Conservation (phyloP, 1,139 yeast genomes). For the Zygoascus sp. region DNA sequence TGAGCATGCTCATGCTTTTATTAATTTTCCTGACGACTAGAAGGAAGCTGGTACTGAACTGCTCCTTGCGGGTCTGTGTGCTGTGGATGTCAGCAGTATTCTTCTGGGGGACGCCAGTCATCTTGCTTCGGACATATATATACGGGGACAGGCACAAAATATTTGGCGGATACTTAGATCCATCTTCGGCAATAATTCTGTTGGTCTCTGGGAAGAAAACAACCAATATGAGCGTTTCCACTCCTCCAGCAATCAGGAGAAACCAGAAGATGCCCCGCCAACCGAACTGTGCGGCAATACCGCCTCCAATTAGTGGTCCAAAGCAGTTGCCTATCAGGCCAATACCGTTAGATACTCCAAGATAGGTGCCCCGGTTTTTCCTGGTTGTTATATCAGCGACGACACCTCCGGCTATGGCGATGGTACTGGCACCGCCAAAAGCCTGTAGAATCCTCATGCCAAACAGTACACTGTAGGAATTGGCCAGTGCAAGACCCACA, state of each 20-base stretch:
- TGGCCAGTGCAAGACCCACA: conserved; percentile 54
- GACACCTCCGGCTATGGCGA: conserved; percentile 62
- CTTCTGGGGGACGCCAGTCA: conserved; percentile 19
- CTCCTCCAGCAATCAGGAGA: conserved; percentile 56
- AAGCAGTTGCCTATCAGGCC: conserved; percentile 67
- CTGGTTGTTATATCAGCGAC: conserved; percentile 64
- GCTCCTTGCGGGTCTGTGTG: conserved; percentile 3
- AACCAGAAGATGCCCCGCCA: conserved; percentile 82
- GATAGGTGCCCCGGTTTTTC: conserved; percentile 57
- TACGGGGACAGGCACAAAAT: conserved; percentile 44
- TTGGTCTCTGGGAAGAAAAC: conserved; percentile 64
- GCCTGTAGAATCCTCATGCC: conserved; percentile 66
- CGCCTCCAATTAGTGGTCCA: conserved; percentile 74
- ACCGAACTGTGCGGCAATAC: conserved; percentile 51
- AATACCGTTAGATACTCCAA: conserved; percentile 61
- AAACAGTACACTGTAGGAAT: conserved; percentile 50
- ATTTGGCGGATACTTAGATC: conserved; percentile 47
- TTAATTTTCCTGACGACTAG: conserved; percentile 20
- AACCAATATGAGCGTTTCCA: conserved; percentile 33
- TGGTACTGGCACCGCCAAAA: conserved; percentile 63
- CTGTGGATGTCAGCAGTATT: not conserved
- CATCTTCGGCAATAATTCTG: conserved; percentile 63
- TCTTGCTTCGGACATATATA: conserved; percentile 20
- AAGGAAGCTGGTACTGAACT: conserved; percentile 12
- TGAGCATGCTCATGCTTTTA: conserved; percentile 18